Evolutionary conservation across 1,139 yeast species (phyloP).

Genomic region (Suhomyces yuchorum): DNA sequence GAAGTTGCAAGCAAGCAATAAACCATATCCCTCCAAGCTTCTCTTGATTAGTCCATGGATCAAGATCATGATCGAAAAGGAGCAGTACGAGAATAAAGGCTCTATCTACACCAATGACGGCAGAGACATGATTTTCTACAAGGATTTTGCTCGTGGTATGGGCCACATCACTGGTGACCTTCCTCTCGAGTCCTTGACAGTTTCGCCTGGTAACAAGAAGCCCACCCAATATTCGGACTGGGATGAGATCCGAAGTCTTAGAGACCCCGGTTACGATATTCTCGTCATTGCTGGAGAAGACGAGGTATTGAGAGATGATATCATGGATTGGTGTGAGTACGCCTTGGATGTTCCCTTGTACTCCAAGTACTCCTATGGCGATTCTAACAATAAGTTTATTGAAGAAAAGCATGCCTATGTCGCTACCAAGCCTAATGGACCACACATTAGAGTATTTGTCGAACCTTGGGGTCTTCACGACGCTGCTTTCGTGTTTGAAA

Average conservation of each 20-base stretch:
- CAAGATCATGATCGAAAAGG: conserved; percentile 21
- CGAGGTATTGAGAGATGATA: conserved; percentile 47
- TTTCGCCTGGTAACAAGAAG: conserved; percentile 24
- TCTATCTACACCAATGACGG: conserved; percentile 37
- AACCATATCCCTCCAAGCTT: conserved; percentile 34
- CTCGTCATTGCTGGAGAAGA: conserved; percentile 46
- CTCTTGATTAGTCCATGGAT: conserved; percentile 48
- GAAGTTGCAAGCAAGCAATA: conserved; percentile 14
- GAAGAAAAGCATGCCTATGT: conserved; percentile 22
- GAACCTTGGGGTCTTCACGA: conserved; percentile 53
- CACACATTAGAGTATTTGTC: conserved; percentile 28
- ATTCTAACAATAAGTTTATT: conserved; percentile 27
- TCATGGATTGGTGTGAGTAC: conserved; percentile 38
- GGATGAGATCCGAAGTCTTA: conserved; percentile 36
- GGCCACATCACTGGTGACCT: conserved; percentile 26
- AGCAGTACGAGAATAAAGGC: conserved; percentile 26
- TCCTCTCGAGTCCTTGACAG: conserved; percentile 18
- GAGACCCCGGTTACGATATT: conserved; percentile 28
- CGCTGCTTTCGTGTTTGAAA: conserved; percentile 37
- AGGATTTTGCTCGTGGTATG: conserved; percentile 34
- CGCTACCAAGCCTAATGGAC: conserved; percentile 18
- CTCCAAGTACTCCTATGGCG: conserved; percentile 25
- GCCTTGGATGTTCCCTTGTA: conserved; percentile 34
- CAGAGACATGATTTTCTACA: conserved; percentile 37
- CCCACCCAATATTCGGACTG: conserved; percentile 30